Evolutionary conservation across 371 early-diverging fungal species (phyloP), one percentile per base, ranked within the genome.

Genomic region (Apophysomyces variabilis): DNA sequence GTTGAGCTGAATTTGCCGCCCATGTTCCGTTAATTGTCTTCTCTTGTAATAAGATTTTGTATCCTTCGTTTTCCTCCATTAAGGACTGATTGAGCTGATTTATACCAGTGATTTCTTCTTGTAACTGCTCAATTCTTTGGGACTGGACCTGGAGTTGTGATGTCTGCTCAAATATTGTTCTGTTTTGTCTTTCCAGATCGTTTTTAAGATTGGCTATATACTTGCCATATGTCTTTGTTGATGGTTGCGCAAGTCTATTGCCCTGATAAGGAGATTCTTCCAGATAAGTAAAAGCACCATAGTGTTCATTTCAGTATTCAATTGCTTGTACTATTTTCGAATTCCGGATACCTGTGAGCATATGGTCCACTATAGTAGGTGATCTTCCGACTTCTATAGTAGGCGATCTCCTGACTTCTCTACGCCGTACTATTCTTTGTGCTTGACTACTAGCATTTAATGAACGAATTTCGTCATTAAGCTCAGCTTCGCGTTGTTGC

Each of bases 11-110:
- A 66, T 16, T 21, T 0, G 54, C 70, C 70, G 75, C 75, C 44
- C 82, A 78, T 57, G 86, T 87, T 45, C 90, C 90, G 66, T 77
- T 86, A 72, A 90, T 82, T 3, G 90, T 86, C 66, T 79, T 85
- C 70, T 90, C 88, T 50, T 89, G 87, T 64, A 90, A 65, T 41
- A 90, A 72, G 46, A 87, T 62, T 69, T 91, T 91, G 72, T 85
- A 91, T 21, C 87, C 79, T 71, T 92, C 93, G 70, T 88, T 90
- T 54, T 92, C 93, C 64, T 92, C 91, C 87, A 87, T 86, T 60
- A 92, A 76, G 9, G 83, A 74, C 44, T 58, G 62, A 69, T 90
- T 90, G 63, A 89, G 66, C 44, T 82, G 79, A 41, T 79, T 78
- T 9, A 87, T 75, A 68, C 86, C 84, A 46, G 39, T 43, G 9